Evolutionary conservation across 768 basidiomycete species (phyloP).

Genomic region (Mycena amicta): DNA sequence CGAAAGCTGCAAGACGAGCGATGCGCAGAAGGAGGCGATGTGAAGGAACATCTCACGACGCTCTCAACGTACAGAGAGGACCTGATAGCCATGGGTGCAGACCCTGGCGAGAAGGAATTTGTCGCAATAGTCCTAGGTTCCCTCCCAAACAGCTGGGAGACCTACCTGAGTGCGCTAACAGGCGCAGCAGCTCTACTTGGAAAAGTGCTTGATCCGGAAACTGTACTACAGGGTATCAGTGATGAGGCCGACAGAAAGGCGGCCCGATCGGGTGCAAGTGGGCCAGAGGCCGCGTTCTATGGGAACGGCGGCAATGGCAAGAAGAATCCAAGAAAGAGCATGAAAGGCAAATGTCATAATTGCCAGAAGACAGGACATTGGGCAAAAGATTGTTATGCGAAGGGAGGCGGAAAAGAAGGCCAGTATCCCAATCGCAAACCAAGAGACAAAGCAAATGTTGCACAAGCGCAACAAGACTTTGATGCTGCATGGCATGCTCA

Average conservation of each 20-base stretch:
- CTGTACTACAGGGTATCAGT: background rate
- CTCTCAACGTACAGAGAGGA: background rate
- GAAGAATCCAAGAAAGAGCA: background rate
- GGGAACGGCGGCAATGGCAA: background rate
- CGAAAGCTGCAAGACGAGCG: slow-evolving; percentile 18
- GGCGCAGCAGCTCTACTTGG: background rate
- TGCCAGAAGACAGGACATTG: slow-evolving; percentile 33
- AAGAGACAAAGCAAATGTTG: slow-evolving; percentile 7
- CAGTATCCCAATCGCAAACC: slow-evolving; percentile 27
- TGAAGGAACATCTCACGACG: slow-evolving; percentile 5
- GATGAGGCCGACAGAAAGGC: background rate
- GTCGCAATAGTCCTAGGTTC: background rate
- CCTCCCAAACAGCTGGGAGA: background rate
- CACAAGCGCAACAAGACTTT: background rate
- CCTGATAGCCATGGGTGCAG: background rate
- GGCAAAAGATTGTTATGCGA: slow-evolving; percentile 35
- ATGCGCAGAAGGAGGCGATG: slow-evolving; percentile 24
- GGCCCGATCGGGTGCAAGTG: too few species aligned
- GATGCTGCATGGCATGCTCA: background rate
- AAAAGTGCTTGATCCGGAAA: background rate
- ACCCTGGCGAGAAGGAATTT: background rate
- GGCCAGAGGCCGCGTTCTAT: background rate
- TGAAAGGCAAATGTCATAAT: slow-evolving; percentile 27
- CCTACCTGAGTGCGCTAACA: background rate
- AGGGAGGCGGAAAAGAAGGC: slow-evolving; percentile 40